These are phyloP conservation scores for Cicer yamashitae DNA, from an alignment of 306 rosid genomes.

Conservation along the genomic window DNA sequence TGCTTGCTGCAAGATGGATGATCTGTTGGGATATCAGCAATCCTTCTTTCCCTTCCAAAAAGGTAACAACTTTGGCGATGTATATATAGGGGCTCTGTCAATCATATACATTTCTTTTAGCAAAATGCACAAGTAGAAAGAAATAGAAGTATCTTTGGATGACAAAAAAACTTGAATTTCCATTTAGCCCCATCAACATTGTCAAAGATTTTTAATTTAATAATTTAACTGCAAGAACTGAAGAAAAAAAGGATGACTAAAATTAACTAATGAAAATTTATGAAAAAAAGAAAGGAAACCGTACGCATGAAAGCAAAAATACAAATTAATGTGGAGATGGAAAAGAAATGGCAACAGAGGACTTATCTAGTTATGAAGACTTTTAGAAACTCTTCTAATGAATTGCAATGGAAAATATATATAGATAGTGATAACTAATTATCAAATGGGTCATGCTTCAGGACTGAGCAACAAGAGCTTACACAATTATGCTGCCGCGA, in stretches of 20 bases:
- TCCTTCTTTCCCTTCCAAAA: slow-evolving; percentile 98
- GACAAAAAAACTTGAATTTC: slow-evolving; percentile 29
- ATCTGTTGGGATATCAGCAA: slow-evolving; percentile 96
- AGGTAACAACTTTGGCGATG: slow-evolving; percentile 98
- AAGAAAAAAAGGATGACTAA: neutral
- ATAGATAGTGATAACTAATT: slow-evolving; percentile 4
- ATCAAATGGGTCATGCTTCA: neutral
- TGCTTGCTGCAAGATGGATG: slow-evolving; percentile 99
- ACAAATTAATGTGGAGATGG: slow-evolving; percentile 8
- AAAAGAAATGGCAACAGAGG: neutral
- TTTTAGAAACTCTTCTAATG: slow-evolving; percentile 23
- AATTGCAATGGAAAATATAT: slow-evolving; percentile 27
- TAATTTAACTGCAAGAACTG: slow-evolving; percentile 35
- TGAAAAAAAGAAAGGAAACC: slow-evolving; percentile 7
- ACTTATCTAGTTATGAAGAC: slow-evolving; percentile 11
- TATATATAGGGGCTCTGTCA: slow-evolving; percentile 88
- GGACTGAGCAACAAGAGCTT: slow-evolving; percentile 32
- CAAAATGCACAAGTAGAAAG: slow-evolving; percentile 23
- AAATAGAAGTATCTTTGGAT: slow-evolving; percentile 5
- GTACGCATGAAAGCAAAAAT: slow-evolving; percentile 15
- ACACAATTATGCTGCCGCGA: neutral
- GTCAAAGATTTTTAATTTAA: slow-evolving; percentile 8
- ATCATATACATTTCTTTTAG: slow-evolving; percentile 48
- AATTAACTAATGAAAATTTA: slow-evolving; percentile 3
- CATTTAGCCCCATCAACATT: slow-evolving; percentile 3